phyloP scores from a whole-genome alignment of 352 stramenopile genomes.

The Globisporangium solare region DNA sequence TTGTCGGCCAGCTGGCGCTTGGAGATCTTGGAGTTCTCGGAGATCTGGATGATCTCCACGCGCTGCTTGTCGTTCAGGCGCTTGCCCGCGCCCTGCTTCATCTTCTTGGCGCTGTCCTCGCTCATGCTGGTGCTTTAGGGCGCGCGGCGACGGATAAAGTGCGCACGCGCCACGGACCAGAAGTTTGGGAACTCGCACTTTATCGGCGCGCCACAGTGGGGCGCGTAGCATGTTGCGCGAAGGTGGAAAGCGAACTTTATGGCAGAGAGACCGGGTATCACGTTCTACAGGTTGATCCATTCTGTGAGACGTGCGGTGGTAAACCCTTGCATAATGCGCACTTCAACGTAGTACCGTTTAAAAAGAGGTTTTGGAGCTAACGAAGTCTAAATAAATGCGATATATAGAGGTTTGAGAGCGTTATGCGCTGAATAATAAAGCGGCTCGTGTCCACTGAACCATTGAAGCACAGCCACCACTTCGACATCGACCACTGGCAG shows the following conservation, averaged over 20 bases:
- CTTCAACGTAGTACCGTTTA: no score
- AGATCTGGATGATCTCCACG: constrained; percentile 81
- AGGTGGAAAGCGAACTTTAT: neutral
- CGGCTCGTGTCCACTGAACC: neutral
- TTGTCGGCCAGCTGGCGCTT: constrained; percentile 74
- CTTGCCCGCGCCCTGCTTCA: constrained; percentile 63
- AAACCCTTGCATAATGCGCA: no score
- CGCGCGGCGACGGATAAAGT: constrained; percentile 14
- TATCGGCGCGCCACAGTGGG: neutral
- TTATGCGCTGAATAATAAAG: neutral
- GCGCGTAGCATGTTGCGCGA: neutral
- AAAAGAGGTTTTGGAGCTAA: no score
- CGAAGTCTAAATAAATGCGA: no score
- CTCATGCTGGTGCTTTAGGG: constrained; percentile 7
- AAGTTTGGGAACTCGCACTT: neutral
- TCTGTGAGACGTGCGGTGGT: no score
- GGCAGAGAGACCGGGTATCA: neutral
- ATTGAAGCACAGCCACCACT: neutral
- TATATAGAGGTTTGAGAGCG: no score
- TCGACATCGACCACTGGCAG: constrained; percentile 7
- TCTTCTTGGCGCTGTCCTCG: constrained; percentile 48
- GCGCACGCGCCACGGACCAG: constrained; percentile 5
- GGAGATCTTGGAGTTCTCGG: constrained; percentile 71
- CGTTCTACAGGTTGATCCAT: neutral
- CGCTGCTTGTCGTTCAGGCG: constrained; percentile 78